Base-by-base conservation (phyloP, 2,329 filamentous ascomycete genomes). In the Penicillium palitans region DNA sequence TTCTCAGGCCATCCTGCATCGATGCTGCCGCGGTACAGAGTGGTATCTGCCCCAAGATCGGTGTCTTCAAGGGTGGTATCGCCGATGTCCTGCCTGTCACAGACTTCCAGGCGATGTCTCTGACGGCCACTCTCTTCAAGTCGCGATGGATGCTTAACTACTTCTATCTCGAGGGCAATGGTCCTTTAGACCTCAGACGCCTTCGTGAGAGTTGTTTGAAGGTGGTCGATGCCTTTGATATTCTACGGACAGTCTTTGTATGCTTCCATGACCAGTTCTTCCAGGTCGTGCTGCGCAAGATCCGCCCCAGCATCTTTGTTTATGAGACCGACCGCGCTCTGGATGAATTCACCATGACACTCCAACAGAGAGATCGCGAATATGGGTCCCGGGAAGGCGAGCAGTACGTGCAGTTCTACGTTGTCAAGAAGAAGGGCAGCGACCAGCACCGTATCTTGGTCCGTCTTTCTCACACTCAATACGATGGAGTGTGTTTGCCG, bases 391-490 rank as follows among this genome's bases (percentile, higher is more conserved):
- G 82, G 0, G 78, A 83, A 9, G 87, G 86, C 2, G 84, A 85
- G 2, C 76, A 83, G 17, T 87, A 87, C 60, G 79, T 84, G 56
- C 84, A 85, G 61, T 87, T 84, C 77, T 80, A 84, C 63, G 79
- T 83, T 45, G 75, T 85, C 44, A 76, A 77, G 56, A 76, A 76
- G 55, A 71, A 70, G 55, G 64, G 67, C 13, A 75, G 73, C 24
- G 68, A 78, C 12, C 71, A 75, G 6, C 78, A 79, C 46, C 81
- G 89, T 15, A 75, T 83, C 35, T 66, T 75, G 58, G 80, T 88
- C 69, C 83, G 87, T 56, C 81, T 90, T 55, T 89, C 86, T 0
- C 87, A 90, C 70, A 84, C 87, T 0, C 87, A 89, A 64, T 89
- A 89, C 67, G 87, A 90, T 62, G 87, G 87, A 61, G 85, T 89